A percentile compares a stretch with the other conserved stretches of the same genome.
Conservation (phyloP, 345 rosid genomes). For the Eucalyptus erythrocorys region DNA sequence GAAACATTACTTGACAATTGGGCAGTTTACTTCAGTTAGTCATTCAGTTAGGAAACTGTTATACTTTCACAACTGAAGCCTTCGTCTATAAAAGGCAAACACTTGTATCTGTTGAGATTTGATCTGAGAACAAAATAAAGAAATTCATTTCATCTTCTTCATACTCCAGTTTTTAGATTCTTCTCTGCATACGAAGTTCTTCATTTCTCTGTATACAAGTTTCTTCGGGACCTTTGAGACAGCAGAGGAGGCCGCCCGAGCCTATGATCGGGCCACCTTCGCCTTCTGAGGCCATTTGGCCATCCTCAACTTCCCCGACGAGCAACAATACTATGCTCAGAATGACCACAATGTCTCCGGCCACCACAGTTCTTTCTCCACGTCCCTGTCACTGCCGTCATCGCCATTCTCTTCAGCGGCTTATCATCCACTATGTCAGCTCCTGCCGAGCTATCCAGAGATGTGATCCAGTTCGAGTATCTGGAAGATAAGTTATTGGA, state of each 20-base stretch:
- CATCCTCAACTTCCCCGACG: constrained; percentile 58
- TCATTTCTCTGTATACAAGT: too few relatives aligned
- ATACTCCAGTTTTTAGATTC: too few relatives aligned
- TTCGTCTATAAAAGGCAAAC: too few relatives aligned
- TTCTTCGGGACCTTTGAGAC: constrained; percentile 57
- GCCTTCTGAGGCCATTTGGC: constrained; percentile 42
- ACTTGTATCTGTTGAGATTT: too few relatives aligned
- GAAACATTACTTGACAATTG: too few relatives aligned
- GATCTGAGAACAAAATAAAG: too few relatives aligned
- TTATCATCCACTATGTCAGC: not conserved
- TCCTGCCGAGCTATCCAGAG: not conserved
- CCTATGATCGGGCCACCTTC: constrained; percentile 47
- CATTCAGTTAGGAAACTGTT: too few relatives aligned
- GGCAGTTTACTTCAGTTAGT: too few relatives aligned
- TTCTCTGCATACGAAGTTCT: too few relatives aligned
- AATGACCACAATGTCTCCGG: not conserved
- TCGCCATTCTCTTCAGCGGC: not conserved
- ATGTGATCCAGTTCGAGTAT: not conserved
- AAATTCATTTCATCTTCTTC: too few relatives aligned
- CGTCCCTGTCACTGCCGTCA: not conserved
- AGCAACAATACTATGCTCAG: constrained; percentile 12
- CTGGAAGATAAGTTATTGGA: not conserved
- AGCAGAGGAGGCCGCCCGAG: constrained; percentile 57
- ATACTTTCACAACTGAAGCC: too few relatives aligned
- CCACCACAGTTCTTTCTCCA: not conserved